Evolutionary conservation across 305 asterid genomes (phyloP).

Genomic region (Rubia tinctorum): DNA sequence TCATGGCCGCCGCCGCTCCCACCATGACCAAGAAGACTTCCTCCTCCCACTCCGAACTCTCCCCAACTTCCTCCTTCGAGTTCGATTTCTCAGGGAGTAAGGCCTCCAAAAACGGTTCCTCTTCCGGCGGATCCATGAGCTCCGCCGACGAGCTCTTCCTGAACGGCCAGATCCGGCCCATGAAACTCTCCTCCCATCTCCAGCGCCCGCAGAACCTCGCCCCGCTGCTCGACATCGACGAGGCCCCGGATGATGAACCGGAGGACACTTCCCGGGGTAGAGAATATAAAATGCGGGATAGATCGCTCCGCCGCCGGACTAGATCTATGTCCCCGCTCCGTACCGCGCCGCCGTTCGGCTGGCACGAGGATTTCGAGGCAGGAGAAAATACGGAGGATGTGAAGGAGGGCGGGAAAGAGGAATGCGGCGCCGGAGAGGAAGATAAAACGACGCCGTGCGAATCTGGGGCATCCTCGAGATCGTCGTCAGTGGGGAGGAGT

Average conservation of each 20-base stretch:
- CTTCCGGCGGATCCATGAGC: slow-evolving; percentile 57
- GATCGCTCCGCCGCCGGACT: slow-evolving; percentile 75
- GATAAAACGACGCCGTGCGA: slow-evolving; percentile 47
- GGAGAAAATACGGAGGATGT: slow-evolving; percentile 10
- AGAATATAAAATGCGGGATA: slow-evolving; percentile 53
- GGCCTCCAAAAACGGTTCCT: slow-evolving; percentile 29
- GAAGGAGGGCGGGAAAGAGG: slow-evolving; percentile 2
- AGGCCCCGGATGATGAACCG: slow-evolving; percentile 18
- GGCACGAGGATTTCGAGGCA: slow-evolving; percentile 30
- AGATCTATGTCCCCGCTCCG: slow-evolving; percentile 91
- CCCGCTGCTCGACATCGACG: slow-evolving; percentile 53
- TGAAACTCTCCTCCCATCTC: slow-evolving; percentile 71
- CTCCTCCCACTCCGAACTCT: slow-evolving; percentile 18
- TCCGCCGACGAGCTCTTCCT: slow-evolving; percentile 86
- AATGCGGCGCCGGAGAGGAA: slow-evolving; percentile 13
- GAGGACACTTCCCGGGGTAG: slow-evolving; percentile 48
- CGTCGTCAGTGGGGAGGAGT: slow-evolving; percentile 63
- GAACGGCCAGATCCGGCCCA: slow-evolving; percentile 97
- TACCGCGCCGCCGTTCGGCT: slow-evolving; percentile 37
- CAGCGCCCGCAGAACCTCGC: slow-evolving; percentile 52
- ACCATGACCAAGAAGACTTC: neutral
- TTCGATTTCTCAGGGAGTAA: slow-evolving; percentile 61
- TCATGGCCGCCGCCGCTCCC: slow-evolving; percentile 40
- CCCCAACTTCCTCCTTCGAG: slow-evolving; percentile 44
- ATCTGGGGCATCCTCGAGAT: slow-evolving; percentile 52